A percentile compares a stretch with the other conserved stretches of the same genome.
Evolutionary conservation across 805 yeast genomes (phyloP).

Genomic region (Starmerella vitae): DNA sequence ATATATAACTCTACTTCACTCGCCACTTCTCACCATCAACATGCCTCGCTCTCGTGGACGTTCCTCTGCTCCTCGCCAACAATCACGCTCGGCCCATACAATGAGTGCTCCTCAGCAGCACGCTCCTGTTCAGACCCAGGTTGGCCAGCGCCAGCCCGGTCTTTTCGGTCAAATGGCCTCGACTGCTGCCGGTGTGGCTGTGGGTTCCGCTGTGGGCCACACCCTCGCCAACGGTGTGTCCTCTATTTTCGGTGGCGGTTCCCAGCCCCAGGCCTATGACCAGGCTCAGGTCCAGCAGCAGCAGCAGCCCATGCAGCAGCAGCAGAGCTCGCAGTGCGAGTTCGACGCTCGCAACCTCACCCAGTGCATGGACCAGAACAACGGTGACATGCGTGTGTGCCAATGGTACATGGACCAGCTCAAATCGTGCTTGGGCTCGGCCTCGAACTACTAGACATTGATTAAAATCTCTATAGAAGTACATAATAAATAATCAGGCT

Average conservation of each 20-base stretch:
- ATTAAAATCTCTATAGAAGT: background rate
- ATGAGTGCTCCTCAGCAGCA: conserved; percentile 45
- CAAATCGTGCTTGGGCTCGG: conserved; percentile 94
- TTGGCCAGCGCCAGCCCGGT: conserved; percentile 49
- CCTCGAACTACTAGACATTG: conserved; percentile 37
- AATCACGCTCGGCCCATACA: conserved; percentile 25
- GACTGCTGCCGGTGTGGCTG: conserved; percentile 99
- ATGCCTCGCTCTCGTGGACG: conserved; percentile 35
- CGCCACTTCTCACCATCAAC: background rate
- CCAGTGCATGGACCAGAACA: conserved; percentile 83
- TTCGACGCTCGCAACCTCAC: conserved; percentile 90
- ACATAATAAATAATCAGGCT: background rate
- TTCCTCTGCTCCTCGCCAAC: conserved; percentile 25
- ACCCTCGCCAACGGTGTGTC: conserved; percentile 91
- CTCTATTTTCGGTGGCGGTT: conserved; percentile 72
- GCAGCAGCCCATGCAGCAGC: conserved; percentile 27
- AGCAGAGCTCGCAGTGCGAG: conserved; percentile 53
- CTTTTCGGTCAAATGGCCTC: conserved; percentile 94
- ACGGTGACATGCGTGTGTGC: conserved; percentile 93
- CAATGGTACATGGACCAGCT: conserved; percentile 94
- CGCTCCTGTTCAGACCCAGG: conserved; percentile 40
- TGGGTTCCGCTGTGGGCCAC: conserved; percentile 95
- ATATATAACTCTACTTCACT: no score
- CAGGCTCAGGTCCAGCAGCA: conserved; percentile 33
- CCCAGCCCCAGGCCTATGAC: conserved; percentile 40